Conservation (phyloP, 305 asterid species). For the Fraxinus floribunda region DNA sequence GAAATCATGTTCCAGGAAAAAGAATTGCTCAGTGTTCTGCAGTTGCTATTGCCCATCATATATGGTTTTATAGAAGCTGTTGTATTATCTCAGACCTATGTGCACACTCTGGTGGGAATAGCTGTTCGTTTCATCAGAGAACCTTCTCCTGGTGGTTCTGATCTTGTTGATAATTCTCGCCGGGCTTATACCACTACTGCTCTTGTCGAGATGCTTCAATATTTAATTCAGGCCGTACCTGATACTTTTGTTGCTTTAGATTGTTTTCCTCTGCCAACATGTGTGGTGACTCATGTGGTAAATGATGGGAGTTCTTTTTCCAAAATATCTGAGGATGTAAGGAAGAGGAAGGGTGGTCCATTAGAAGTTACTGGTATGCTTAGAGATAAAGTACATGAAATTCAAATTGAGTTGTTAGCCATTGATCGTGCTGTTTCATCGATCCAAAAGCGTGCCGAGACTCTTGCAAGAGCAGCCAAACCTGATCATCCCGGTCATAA, state of each 20-base stretch:
- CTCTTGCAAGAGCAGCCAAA: slow-evolving; percentile 76
- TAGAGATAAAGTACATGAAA: slow-evolving; percentile 53
- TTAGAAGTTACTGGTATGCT: slow-evolving; percentile 45
- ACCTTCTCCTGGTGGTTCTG: slow-evolving; percentile 98
- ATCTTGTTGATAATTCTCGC: slow-evolving; percentile 91
- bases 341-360: slow-evolving; percentile 49
- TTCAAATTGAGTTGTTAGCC: slow-evolving; percentile 59
- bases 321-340: slow-evolving; percentile 62
- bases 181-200: slow-evolving; percentile 90
- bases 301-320: slow-evolving; percentile 73
- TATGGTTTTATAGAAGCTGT: slow-evolving; percentile 87
- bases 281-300: slow-evolving; percentile 55
- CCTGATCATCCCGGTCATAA: slow-evolving; percentile 70
- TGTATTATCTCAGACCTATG: slow-evolving; percentile 88
- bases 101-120: slow-evolving; percentile 64
- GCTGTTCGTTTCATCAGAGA: slow-evolving; percentile 81
- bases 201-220: slow-evolving; percentile 96
- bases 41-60: slow-evolving; percentile 86
- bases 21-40: slow-evolving; percentile 76
- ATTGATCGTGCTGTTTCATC: slow-evolving; percentile 65
- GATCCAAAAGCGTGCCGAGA: slow-evolving; percentile 69
- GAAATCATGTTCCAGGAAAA: slow-evolving; percentile 67
- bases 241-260: slow-evolving; percentile 96
- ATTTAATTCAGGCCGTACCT: slow-evolving; percentile 84
- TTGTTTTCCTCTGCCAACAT: slow-evolving; percentile 82